Conservation (phyloP, 352 stramenopile genomes). For the Phytophthora pseudosyringae region DNA sequence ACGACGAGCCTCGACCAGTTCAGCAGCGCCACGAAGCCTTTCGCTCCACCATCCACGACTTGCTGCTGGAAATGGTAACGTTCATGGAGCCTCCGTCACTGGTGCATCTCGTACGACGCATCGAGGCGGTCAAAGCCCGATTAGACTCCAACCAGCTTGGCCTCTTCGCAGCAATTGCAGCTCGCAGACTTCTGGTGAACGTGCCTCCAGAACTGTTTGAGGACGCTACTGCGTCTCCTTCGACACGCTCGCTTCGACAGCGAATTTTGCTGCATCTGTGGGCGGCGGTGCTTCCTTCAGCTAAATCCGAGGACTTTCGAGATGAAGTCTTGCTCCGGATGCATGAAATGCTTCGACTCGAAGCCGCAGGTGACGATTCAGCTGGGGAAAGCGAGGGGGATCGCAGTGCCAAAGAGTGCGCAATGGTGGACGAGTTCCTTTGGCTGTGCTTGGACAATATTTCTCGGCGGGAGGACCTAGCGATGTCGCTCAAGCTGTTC, state of each 20-base stretch:
- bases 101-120: conserved; percentile 33
- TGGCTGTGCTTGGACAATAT: conserved; percentile 38
- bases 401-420: not conserved
- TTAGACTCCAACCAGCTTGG: conserved; percentile 43
- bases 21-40: conserved; percentile 59
- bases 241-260: conserved; percentile 30
- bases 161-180: conserved; percentile 43
- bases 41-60: conserved; percentile 42
- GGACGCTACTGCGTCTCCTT: not conserved
- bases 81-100: conserved; percentile 55
- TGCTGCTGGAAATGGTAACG: conserved; percentile 62
- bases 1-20: conserved; percentile 10
- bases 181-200: conserved; percentile 23
- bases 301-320: conserved; percentile 26
- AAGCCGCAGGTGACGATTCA: conserved; percentile 12
- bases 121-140: conserved; percentile 24
- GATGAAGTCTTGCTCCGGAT: conserved; percentile 46
- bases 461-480: conserved; percentile 14
- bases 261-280: conserved; percentile 55
- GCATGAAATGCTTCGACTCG: conserved; percentile 42
- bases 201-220: conserved; percentile 1
- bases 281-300: conserved; percentile 28
- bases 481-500: conserved; percentile 44
- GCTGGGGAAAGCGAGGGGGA: not conserved
- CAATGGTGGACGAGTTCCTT: conserved; percentile 34